Percentiles rank a stretch among this genome's conserved stretches.
Evolutionary conservation across 345 rosid species (phyloP).

Genomic region (Lepidium didymum): DNA sequence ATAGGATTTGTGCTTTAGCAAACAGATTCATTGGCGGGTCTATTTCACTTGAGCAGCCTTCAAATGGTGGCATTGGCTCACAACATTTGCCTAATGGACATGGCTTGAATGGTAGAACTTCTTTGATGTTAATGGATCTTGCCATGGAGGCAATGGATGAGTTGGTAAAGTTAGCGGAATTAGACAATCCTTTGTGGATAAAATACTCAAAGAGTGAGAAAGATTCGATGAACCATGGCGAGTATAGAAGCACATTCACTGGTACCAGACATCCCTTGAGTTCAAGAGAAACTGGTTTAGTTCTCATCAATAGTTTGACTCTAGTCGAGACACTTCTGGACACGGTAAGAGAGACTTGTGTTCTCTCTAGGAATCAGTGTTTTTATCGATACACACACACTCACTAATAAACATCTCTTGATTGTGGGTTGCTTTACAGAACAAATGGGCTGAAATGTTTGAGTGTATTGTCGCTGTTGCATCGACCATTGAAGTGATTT

Average conservation of each 20-base stretch:
- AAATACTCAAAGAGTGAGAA: conserved; percentile 35
- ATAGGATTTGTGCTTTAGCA: conserved; percentile 37
- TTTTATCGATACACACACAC: neutral
- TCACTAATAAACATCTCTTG: neutral
- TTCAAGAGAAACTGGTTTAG: conserved; percentile 49
- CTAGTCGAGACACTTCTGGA: conserved; percentile 67
- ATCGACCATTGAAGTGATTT: conserved; percentile 39
- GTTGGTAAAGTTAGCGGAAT: conserved; percentile 47
- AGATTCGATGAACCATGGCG: conserved; percentile 44
- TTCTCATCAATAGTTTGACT: conserved; percentile 43
- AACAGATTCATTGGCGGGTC: conserved; percentile 57
- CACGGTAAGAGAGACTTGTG: conserved; percentile 37
- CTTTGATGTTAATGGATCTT: conserved; percentile 34
- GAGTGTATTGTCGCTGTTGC: conserved; percentile 45
- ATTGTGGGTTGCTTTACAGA: conserved; percentile 30
- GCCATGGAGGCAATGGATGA: conserved; percentile 61
- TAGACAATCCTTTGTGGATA: conserved; percentile 45
- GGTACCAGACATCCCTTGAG: conserved; percentile 29
- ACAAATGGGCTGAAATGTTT: conserved; percentile 61
- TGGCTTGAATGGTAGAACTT: conserved; percentile 25
- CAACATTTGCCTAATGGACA: conserved; percentile 25
- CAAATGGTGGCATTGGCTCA: conserved; percentile 25
- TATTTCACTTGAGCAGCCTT: conserved; percentile 25
- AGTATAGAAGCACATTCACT: conserved; percentile 41
- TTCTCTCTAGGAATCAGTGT: neutral